Conservation (phyloP, 1,139 yeast genomes). For the Sugiyamaella sp. region DNA sequence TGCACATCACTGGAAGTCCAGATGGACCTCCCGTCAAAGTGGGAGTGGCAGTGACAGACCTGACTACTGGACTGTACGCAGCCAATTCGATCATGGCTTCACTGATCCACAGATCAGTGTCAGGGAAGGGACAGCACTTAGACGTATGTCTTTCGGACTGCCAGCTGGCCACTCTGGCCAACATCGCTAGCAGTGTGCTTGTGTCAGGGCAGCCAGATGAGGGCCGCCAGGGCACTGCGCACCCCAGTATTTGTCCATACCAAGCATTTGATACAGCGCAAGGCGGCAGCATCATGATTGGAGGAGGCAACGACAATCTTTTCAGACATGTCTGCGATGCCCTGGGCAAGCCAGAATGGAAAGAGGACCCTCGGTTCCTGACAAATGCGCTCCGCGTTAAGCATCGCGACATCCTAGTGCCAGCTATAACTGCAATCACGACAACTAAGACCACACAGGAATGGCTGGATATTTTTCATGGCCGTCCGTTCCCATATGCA, state of each 20-base stretch:
- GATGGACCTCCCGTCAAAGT: slow-evolving; percentile 49
- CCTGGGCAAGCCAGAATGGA: slow-evolving; percentile 45
- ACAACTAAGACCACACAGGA: slow-evolving; percentile 40
- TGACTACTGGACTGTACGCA: slow-evolving; percentile 48
- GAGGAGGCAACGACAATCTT: slow-evolving; percentile 49
- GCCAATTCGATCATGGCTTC: slow-evolving; percentile 47
- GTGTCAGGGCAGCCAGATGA: slow-evolving; percentile 47
- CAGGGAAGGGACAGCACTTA: slow-evolving; percentile 46
- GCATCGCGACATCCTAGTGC: slow-evolving; percentile 42
- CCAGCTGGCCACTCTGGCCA: slow-evolving; percentile 47
- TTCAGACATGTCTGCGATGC: slow-evolving; percentile 43
- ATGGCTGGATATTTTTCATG: slow-evolving; percentile 44
- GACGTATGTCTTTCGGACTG: slow-evolving; percentile 47
- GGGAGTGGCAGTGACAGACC: slow-evolving; percentile 50
- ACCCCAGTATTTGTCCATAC: slow-evolving; percentile 49
- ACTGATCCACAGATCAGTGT: slow-evolving; percentile 40
- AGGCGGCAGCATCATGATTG: slow-evolving; percentile 46
- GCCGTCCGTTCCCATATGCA: slow-evolving; percentile 46
- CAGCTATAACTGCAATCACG: slow-evolving; percentile 40
- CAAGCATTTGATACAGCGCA: slow-evolving; percentile 46
- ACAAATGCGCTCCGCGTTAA: slow-evolving; percentile 46
- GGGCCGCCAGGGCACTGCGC: slow-evolving; percentile 49
- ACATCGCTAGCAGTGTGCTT: slow-evolving; percentile 46
- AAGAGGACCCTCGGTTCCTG: slow-evolving; percentile 39
- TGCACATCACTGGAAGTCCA: slow-evolving; percentile 50